A percentile compares a stretch with the other conserved stretches of the same genome.
Evolutionary conservation across 2,329 filamentous ascomycete species (phyloP).

Genomic region (Dactylellina drechsleri): DNA sequence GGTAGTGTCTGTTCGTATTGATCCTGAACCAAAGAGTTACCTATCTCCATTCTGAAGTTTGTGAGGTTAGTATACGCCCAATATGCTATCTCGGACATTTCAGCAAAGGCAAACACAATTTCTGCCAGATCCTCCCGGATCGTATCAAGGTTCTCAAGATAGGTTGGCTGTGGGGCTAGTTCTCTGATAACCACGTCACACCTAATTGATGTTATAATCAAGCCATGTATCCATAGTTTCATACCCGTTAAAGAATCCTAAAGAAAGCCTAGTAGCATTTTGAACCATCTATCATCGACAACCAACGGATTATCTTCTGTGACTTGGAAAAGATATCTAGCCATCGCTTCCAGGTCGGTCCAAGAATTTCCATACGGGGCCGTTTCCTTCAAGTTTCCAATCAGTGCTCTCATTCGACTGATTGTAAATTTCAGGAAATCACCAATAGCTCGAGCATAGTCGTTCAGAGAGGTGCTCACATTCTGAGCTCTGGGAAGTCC

Average conservation of each 20-base stretch:
- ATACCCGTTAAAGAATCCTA: background rate
- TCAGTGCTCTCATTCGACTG: background rate
- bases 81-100: background rate
- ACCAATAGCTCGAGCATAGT: constrained; percentile 3
- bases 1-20: constrained; percentile 1
- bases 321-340: constrained; percentile 23
- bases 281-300: constrained; percentile 34
- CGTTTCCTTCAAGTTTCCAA: background rate
- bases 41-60: constrained; percentile 11
- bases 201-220: background rate
- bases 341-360: constrained; percentile 5
- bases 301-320: background rate
- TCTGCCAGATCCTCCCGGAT: background rate
- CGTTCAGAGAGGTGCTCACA: background rate
- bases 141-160: background rate
- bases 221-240: background rate
- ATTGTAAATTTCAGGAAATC: constrained; percentile 5
- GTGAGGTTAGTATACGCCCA: constrained; percentile 1
- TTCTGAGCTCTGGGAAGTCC: background rate
- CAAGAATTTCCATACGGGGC: background rate
- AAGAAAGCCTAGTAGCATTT: constrained; percentile 9
- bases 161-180: background rate
- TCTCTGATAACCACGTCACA: constrained; percentile 1
- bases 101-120: background rate
- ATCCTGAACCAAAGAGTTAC: background rate